Percentiles rank a stretch among this genome's conserved stretches.
Conservation (phyloP, 352 stramenopile genomes). For the Globisporangium canariense region DNA sequence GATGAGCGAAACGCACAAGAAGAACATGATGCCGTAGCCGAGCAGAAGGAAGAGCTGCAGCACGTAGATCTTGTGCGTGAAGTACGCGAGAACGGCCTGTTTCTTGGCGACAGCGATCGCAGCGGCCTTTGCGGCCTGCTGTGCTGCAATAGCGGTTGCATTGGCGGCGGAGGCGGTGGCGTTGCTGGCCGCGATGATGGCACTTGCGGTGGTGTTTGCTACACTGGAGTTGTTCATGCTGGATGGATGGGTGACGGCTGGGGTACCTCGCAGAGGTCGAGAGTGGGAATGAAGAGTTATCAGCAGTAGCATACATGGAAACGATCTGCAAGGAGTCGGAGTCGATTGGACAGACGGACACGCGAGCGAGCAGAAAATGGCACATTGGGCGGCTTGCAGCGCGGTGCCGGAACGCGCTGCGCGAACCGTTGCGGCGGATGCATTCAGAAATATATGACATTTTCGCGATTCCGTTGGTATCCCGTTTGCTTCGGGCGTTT, state of each 20-base stretch:
- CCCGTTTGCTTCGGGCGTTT: no score
- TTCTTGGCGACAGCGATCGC: neutral
- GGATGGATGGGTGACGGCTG: neutral
- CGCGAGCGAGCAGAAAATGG: neutral
- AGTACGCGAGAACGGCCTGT: constrained; percentile 1
- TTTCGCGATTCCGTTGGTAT: no score
- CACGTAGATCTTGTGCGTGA: constrained; percentile 13
- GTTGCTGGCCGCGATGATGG: constrained; percentile 1
- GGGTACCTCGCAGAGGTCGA: constrained; percentile 1
- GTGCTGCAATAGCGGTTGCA: constrained; percentile 1
- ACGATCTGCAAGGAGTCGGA: no score
- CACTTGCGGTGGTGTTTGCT: constrained; percentile 5
- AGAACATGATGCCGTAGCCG: constrained; percentile 18
- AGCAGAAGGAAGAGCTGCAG: constrained; percentile 10
- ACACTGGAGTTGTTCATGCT: constrained; percentile 8
- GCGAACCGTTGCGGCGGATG: no score
- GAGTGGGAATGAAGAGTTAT: constrained; percentile 6
- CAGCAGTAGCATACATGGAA: no score
- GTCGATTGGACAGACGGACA: neutral
- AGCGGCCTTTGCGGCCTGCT: constrained; percentile 4
- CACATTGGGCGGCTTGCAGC: neutral
- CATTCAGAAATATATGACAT: no score
- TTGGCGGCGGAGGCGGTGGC: neutral
- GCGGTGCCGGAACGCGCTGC: neutral
- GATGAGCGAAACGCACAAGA: constrained; percentile 13